Evolutionary conservation across 2,329 filamentous ascomycete genomes (phyloP).

Genomic region (Apiospora arundinis): DNA sequence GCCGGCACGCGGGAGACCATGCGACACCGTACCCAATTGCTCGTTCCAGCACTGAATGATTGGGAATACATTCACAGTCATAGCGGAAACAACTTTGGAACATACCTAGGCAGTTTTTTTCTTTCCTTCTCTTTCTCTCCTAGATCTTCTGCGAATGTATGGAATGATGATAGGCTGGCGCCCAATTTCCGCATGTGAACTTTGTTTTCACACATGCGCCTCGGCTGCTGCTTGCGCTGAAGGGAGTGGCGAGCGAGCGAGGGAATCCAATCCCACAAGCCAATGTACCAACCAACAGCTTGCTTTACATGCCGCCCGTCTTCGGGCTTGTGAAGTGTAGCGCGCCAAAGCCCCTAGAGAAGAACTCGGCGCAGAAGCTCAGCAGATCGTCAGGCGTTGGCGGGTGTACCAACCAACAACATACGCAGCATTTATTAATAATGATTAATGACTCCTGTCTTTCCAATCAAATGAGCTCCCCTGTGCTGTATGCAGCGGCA

Average conservation of each 20-base stretch:
- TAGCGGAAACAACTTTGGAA: conserved; percentile 18
- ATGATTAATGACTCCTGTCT: not conserved
- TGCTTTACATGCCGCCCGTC: not conserved
- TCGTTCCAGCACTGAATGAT: not conserved
- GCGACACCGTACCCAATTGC: not conserved
- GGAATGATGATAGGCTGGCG: not conserved
- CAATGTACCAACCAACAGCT: not conserved
- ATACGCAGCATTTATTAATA: not conserved
- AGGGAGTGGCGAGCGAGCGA: not conserved
- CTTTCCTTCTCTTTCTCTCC: no score
- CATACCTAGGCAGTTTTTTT: not conserved
- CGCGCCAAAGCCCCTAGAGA: not conserved
- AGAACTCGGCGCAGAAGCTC: not conserved
- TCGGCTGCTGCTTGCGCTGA: not conserved
- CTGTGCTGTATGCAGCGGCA: not conserved
- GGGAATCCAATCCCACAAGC: not conserved
- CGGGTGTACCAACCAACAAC: conserved; percentile 4
- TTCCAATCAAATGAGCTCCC: not conserved
- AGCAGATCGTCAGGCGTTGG: conserved; percentile 7
- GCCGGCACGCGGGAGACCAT: conserved; percentile 9
- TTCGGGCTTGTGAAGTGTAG: not conserved
- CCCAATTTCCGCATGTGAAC: conserved; percentile 13
- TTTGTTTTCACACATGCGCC: conserved; percentile 3
- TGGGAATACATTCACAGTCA: not conserved
- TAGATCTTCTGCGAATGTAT: not conserved